phyloP scores from a whole-genome alignment of 768 basidiomycete genomes.

The Dioszegia hungarica region DNA sequence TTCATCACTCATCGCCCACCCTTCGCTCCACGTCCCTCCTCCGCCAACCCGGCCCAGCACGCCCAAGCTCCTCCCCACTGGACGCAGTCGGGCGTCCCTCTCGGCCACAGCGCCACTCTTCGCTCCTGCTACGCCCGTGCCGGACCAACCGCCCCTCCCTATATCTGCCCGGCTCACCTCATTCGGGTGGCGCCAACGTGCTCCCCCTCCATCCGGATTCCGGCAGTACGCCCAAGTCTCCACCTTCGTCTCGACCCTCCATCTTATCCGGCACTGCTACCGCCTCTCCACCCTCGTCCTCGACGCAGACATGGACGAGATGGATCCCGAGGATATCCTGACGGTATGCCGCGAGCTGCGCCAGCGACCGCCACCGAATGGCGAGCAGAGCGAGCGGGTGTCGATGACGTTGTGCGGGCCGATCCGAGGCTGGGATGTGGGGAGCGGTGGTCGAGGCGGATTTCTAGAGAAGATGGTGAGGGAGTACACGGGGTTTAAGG shows the following conservation, averaged over 20 bases:
- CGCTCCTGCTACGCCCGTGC: background rate
- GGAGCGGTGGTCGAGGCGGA: background rate
- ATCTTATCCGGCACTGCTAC: constrained; percentile 36
- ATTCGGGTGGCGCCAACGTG: constrained; percentile 46
- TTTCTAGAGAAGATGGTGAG: constrained; percentile 31
- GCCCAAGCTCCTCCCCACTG: background rate
- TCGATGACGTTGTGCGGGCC: constrained; percentile 45
- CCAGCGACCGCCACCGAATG: constrained; percentile 23
- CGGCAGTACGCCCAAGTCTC: constrained; percentile 34
- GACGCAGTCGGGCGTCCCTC: background rate
- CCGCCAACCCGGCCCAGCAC: constrained; percentile 12
- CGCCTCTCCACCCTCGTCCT: constrained; percentile 38
- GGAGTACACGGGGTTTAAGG: constrained; percentile 35
- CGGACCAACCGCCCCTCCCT: constrained; percentile 11
- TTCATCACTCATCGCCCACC: constrained; percentile 36
- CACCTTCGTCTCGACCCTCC: constrained; percentile 40
- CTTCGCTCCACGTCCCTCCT: constrained; percentile 19
- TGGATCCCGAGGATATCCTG: constrained; percentile 27
- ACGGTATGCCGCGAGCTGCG: constrained; percentile 25
- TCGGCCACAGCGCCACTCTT: background rate
- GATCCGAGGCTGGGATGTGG: constrained; percentile 35
- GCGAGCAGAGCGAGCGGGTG: constrained; percentile 22
- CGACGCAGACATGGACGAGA: constrained; percentile 44
- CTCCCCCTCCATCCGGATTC: constrained; percentile 30
- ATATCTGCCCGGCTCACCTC: constrained; percentile 28